Percentiles rank a stretch among this genome's conserved stretches.
These are phyloP conservation scores for Elymus sibiricus DNA, from an alignment of 176 grass and related monocot species.

Conservation along the genomic window DNA sequence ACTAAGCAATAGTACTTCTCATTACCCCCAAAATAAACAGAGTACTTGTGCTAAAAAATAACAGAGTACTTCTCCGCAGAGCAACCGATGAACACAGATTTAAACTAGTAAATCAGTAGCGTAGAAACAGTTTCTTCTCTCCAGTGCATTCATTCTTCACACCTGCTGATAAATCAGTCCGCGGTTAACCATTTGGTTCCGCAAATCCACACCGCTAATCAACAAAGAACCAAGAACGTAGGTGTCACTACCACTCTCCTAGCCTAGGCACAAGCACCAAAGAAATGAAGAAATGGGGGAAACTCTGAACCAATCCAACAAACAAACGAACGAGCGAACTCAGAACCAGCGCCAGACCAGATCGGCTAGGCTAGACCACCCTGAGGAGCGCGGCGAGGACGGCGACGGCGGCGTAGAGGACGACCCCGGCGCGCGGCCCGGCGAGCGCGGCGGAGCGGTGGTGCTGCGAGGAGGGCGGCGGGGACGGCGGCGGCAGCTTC, in stretches of 20 bases:
- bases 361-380: conserved; percentile 13
- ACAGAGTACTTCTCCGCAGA: no score
- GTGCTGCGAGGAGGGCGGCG: conserved; percentile 22
- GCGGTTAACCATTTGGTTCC: conserved; percentile 22
- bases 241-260: not conserved
- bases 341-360: no score
- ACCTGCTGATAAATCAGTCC: conserved; percentile 14
- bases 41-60: no score
- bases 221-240: not conserved
- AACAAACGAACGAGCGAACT: not conserved
- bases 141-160: conserved; percentile 19
- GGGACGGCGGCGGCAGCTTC: conserved; percentile 59
- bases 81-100: not conserved
- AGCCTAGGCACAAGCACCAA: not conserved
- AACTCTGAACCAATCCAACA: not conserved
- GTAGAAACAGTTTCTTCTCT: not conserved
- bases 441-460: conserved; percentile 22
- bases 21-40: no score
- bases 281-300: not conserved
- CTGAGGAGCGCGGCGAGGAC: conserved; percentile 35
- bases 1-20: no score
- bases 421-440: not conserved
- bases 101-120: no score
- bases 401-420: conserved; percentile 32
- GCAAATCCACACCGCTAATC: conserved; percentile 25